These are phyloP conservation scores for Didymosphaeria variabile DNA, from an alignment of 2,329 filamentous ascomycete species.

Conservation along the genomic window DNA sequence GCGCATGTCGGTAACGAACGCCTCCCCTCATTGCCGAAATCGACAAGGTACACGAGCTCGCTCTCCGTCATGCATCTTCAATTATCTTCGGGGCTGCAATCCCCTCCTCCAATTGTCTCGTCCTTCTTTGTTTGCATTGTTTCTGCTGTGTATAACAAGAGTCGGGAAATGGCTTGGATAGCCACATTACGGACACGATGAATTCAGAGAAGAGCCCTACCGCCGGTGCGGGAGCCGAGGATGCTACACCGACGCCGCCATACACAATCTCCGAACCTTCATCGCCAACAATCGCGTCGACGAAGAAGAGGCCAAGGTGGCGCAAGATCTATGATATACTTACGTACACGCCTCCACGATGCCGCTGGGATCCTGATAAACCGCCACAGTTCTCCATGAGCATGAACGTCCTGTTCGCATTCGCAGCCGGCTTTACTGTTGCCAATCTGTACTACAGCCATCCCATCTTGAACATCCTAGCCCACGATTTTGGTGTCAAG, in stretches of 20 bases:
- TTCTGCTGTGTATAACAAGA: neutral
- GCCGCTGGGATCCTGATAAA: slow-evolving; percentile 72
- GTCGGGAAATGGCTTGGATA: slow-evolving; percentile 8
- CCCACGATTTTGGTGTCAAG: slow-evolving; percentile 73
- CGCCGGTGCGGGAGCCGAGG: neutral
- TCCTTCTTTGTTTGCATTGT: neutral
- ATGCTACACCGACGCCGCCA: neutral
- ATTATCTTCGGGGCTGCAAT: neutral
- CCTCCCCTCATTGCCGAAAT: slow-evolving; percentile 1
- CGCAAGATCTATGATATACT: slow-evolving; percentile 46
- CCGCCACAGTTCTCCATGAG: slow-evolving; percentile 74
- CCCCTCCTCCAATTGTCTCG: neutral
- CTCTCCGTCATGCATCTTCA: slow-evolving; percentile 8
- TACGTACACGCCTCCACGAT: slow-evolving; percentile 70
- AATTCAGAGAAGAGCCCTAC: neutral
- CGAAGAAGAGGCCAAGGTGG: slow-evolving; percentile 17
- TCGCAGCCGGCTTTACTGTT: slow-evolving; percentile 76
- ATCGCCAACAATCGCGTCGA: neutral
- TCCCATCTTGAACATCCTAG: slow-evolving; percentile 79
- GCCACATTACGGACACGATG: neutral
- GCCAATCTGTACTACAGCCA: slow-evolving; percentile 86
- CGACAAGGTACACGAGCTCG: neutral
- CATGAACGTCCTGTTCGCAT: slow-evolving; percentile 75
- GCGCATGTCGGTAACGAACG: neutral
- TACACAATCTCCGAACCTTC: neutral